Evolutionary conservation across 148 eudicot species (phyloP), one percentile per base, ranked within the genome.

Genomic region (Fallopia convolvulus): DNA sequence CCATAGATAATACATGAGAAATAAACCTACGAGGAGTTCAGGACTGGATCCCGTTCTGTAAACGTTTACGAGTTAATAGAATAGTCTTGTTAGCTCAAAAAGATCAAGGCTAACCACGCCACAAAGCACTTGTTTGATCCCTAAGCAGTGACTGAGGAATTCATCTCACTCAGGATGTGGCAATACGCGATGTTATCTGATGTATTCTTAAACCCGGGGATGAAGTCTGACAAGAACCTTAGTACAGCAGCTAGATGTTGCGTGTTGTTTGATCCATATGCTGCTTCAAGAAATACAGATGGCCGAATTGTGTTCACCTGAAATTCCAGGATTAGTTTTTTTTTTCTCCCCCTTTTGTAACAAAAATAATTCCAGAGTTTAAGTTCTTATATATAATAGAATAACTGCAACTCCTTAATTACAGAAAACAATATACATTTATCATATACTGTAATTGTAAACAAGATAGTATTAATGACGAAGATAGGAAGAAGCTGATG

Each of bases 231-330:
- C 75, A 91, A 88, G 87, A 95, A 95, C 79, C 99, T 87, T 50
- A 95, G 78, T 40, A 92, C 97, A 6, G 97, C 92, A 75, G 97
- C 93, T 32, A 92, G 83, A 56, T 89, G 89, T 82, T 95, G 90
- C 2, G 99, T 79, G 78, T 95, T 91, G 66, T 89, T 91, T 40
- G 94, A 89, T 61, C 93, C 87, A 81, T 84, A 88, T 61, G 97
- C 97, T 66, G 92, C 91, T 83, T 95, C 94, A n/a, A 95, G 94
- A 83, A 92, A 95, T 85, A 94, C 75, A 8, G 97, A 86, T 12
- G 99, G 97, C 21, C 86, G 86, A 49, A 92, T 86, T 5, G 90
- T 81, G 73, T 77, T 86, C 20, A 94, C 94, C 99, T 94, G 94
- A 79, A 84, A 81, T 12, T 32, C 14, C 46, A 53, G 46, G 21